phyloP scores from a whole-genome alignment of 164 flowering plant genomes.

The Kingdonia uniflora region DNA sequence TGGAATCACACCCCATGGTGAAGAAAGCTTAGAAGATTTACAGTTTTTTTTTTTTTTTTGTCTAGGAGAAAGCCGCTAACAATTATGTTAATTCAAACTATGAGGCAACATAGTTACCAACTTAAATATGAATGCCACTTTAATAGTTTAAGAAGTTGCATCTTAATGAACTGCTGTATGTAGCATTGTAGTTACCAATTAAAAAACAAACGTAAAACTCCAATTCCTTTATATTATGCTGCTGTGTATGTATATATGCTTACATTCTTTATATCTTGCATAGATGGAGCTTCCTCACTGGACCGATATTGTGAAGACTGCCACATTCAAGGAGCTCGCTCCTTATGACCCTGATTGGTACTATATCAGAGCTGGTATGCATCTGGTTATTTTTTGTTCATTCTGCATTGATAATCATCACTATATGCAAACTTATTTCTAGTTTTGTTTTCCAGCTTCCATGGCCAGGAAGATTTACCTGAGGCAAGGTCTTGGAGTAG shows the following conservation, averaged over 20 bases:
- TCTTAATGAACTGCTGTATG: no score
- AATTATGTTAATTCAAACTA: not conserved
- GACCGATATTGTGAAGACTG: constrained; percentile 92
- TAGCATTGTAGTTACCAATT: not conserved
- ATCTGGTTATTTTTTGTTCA: no score
- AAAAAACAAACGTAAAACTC: not conserved
- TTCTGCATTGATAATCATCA: not conserved
- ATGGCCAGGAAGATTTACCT: constrained; percentile 66
- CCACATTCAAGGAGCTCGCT: constrained; percentile 69
- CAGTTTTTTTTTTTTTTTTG: no score
- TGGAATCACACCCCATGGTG: no score
- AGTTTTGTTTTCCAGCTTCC: constrained; percentile 38
- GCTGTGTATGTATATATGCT: not conserved
- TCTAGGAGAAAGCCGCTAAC: not conserved
- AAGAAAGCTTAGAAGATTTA: no score
- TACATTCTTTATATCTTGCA: constrained; percentile 2
- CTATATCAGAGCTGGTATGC: constrained; percentile 74
- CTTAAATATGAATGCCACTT: no score
- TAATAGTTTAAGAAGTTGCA: no score
- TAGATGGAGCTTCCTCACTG: constrained; percentile 83
- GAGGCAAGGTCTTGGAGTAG: constrained; percentile 87
- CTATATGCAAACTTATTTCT: not conserved
- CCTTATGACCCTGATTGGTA: constrained; percentile 96
- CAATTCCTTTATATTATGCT: not conserved
- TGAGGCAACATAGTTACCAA: no score